Evolutionary conservation across 805 yeast genomes (phyloP).

Genomic region (Suhomyces emberorum): DNA sequence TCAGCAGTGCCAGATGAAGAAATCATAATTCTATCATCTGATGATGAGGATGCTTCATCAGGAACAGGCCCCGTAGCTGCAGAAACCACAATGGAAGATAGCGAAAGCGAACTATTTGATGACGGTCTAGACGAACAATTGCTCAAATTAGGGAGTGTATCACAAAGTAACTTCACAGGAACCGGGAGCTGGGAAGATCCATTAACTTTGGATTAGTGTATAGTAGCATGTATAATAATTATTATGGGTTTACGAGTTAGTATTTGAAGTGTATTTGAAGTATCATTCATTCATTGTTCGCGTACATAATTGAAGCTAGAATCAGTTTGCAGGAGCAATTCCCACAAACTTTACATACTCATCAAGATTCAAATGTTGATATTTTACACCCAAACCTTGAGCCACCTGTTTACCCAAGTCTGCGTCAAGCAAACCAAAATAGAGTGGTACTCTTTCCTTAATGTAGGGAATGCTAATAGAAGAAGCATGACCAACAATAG

Average conservation of each 20-base stretch:
- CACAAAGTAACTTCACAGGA: constrained; percentile 14
- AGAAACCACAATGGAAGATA: constrained; percentile 2
- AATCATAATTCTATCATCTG: constrained; percentile 31
- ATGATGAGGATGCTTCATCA: constrained; percentile 13
- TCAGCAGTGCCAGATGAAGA: constrained; percentile 14
- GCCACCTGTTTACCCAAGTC: constrained; percentile 41
- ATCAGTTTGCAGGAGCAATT: constrained; percentile 13
- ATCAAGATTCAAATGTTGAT: constrained; percentile 28
- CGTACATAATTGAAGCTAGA: too few species aligned
- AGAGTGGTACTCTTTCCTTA: constrained; percentile 37
- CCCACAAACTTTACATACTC: constrained; percentile 31
- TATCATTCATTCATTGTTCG: background rate
- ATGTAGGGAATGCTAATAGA: constrained; percentile 24
- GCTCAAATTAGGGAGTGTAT: constrained; percentile 12
- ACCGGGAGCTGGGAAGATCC: constrained; percentile 41
- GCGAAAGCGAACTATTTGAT: constrained; percentile 19
- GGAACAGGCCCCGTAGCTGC: background rate
- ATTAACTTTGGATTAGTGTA: constrained; percentile 28
- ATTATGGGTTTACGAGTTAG: too few species aligned
- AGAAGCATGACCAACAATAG: constrained; percentile 39
- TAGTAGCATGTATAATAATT: background rate
- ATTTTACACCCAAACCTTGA: constrained; percentile 38
- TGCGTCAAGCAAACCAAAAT: constrained; percentile 40
- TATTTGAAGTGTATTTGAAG: too few species aligned
- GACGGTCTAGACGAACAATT: constrained; percentile 32